Evolutionary conservation across 2,329 filamentous ascomycete species (phyloP), one percentile per base, ranked within the genome.

Genomic region (Ilyonectria destructans): DNA sequence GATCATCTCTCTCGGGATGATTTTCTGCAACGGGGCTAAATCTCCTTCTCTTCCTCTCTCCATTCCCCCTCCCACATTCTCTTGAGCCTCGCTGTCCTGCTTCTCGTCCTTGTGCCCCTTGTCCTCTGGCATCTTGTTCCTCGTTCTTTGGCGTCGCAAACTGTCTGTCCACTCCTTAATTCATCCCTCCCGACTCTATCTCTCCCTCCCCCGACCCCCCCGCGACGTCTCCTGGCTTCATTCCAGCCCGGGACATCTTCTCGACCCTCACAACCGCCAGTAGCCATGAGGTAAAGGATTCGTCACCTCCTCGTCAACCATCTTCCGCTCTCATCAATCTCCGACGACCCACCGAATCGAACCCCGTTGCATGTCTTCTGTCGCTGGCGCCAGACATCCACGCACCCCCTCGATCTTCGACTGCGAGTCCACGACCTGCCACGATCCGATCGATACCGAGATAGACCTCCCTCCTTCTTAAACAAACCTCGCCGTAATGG

Each of bases 401-500:
- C 37, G 55, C 46, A 29, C 37, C 33, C 29, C 19, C 48, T 58
- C 64, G 29, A 43, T 8, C 21, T 10, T 43, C 33, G 19, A 37
- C 56, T 26, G 21, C 37, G 33, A 26, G n/a, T 23, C 7, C 43
- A 40, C 48, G 31, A 59, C 10, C 55, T 7, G 35, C 23, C 3
- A 46, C 35, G 19, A 19, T 58, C 12, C 60, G 49, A 49, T 37
- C 54, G 35, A 58, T 17, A 54, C 48, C 31, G 13, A 58, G 54
- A 37, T 51, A 19, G 17, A 26, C 17, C 33, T 17, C 6, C 13
- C 12, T 40, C 37, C 13, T 15, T 6, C 37, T n/a, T n/a, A 40
- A 15, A 40, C 37, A 40, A 15, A 40, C 15, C 26, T 43, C 52
- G 29, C 51, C 64, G 62, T 65, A 19, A 77, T 78, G 77, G 65